Evolutionary conservation across 148 eudicot genomes (phyloP), one percentile per base, ranked within the genome.

Genomic region (Pouteria glomerata): DNA sequence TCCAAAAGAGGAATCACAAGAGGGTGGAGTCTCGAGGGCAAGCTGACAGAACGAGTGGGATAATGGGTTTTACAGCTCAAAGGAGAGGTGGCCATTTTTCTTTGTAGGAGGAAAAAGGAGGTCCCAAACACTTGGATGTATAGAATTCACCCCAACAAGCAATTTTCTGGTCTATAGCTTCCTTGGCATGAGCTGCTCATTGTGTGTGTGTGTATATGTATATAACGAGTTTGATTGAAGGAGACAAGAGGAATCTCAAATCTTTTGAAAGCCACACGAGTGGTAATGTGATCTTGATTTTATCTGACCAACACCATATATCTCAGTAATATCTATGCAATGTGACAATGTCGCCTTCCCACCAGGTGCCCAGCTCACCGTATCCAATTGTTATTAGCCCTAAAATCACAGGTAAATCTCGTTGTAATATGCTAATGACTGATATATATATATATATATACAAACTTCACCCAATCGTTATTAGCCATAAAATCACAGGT

Each of bases 1-100:
- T 84, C 76, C 26, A 70, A 57, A 53, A 70, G 74, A 34, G 71
- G 63, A 47, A 42, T 42, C 1, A n/a, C n/a, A n/a, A 50, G 66
- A 1, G 82, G 82, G 37, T 79, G 78, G 18, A 63, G 59, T 64
- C 34, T 51, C 23, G 67, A 34, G 37, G 78, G 78, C 37, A 75
- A 66, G 75, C 78, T 79, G 31, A 16, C 29, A 44, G 82, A 79
- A 16, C 82, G 78, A 64, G 75, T 35, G 55, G 65, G 74, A 31
- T 23, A 31, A 19, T 23, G 15, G 45, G 18, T 37, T 53, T 63
- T 39, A 34, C 47, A 44, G 60, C 47, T 77, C 50, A 15, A 60
- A 70, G 74, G 19, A 26, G 63, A 56, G 51, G 73, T 3, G 23
- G 37, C 73, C 73, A 70, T 53, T 13, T 53, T 42, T 56, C 23